Evolutionary conservation across 2,329 filamentous ascomycete genomes (phyloP), one percentile per base, ranked within the genome.

Genomic region (Diaporthe citrichinensis): DNA sequence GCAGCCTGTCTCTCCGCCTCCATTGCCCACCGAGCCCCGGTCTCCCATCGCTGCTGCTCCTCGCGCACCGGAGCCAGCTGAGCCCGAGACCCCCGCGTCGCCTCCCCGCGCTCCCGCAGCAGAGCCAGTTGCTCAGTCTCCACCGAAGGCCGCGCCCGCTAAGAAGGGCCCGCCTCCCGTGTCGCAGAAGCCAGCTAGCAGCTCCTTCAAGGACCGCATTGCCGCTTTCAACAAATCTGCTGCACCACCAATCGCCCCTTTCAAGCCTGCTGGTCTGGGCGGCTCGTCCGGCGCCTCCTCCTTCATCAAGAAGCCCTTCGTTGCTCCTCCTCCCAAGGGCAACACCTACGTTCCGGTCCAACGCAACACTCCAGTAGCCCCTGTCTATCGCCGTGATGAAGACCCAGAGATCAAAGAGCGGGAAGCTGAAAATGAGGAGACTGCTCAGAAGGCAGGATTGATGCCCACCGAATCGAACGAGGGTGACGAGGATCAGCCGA

Each of bases 281-380:
- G 73, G 68, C 39, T 20, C 75, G 9, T 86, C 89, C 41, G 89
- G 90, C 75, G 87, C 90, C 65, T 89, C 89, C 77, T 89, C 89
- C 72, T 98, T 98, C 81, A 92, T 99, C 84, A 98, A 96, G 89
- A 98, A 98, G 85, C 95, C 96, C 0, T 99, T 98, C 81, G 96
- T 99, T 74, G 95, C 97, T 4, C 95, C 97, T 71, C 97, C 97
- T 25, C 97, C 97, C 0, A 98, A 95, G 84, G 94, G 95, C 79
- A 94, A 98, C 86, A 94, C 96, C 34, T 99, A 95, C 81, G 90
- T 99, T 14, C 95, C 97, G 34, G 92, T 94, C 5, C 88, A 90
- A 41, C 91, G 92, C 31, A 94, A 97, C 77, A 85, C 90, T 23
- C 92, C 93, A 1, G 90, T 93, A 7, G 89, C 93, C 65, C 97